Evolutionary conservation across 139 green algal species (phyloP), one percentile per base, ranked within the genome.

Genomic region (Dunaliella sp.): DNA sequence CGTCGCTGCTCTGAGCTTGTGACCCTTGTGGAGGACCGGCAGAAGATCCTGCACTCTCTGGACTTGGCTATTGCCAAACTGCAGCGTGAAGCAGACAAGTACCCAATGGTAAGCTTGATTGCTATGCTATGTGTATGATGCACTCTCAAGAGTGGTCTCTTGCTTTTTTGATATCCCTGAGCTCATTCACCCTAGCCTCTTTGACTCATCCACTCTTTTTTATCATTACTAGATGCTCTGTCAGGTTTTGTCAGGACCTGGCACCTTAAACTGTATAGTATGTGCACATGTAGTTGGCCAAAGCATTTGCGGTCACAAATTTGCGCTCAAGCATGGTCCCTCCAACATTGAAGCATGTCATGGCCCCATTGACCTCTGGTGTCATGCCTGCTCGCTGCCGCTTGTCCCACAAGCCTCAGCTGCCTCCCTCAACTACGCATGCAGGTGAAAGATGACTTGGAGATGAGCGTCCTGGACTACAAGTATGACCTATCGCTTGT

Each of bases 1-100:
- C 79, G 85, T 32, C 36, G 22, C 1, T 88, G 88, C 72, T 48
- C 83, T 22, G 32, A 36, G 26, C 81, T 92, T 28, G 58, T 92
- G 59, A 30, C 73, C 2, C 86, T 92, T 84, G 89, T 92, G 81
- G 30, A 81, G 65, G 86, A 90, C 75, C 80, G 89, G 28, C 37
- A 73, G 1, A 24, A 84, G 37, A 77, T 84, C n/a, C 3, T 87
- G 22, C 32, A 83, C 1, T 31, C 77, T 65, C 32, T 36, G 36
- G 86, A 92, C 3, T 22, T 38, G 72, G 81, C 86, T 0, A 30
- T 80, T 26, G 89, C 89, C 28, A 36, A 86, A 37, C 86, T 92
- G 84, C 89, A 92, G 82, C 86, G 89, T 2, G 78, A 32, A 3
- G 89, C 89, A 28, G 59, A 84, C 73, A 36, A 79, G 34, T 38